A percentile compares a stretch with the other conserved stretches of the same genome.
Evolutionary conservation across 345 rosid species (phyloP).

Genomic region (Gossypium raimondii): DNA sequence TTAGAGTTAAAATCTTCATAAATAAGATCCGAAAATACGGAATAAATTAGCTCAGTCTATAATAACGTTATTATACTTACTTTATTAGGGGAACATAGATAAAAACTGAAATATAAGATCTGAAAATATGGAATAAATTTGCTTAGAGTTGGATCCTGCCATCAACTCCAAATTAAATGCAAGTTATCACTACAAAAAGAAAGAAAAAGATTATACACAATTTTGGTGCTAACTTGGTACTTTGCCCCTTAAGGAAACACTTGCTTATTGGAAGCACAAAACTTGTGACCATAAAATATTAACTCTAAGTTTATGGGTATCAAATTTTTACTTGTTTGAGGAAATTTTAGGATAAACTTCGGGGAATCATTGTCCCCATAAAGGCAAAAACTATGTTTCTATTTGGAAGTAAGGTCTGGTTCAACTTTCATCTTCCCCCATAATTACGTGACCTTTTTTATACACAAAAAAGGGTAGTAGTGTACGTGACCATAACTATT

Average conservation of each 20-base stretch:
- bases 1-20: too few relatives aligned
- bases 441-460: background rate
- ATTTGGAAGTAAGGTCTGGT: background rate
- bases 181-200: background rate
- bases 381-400: background rate
- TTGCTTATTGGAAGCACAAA: background rate
- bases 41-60: too few relatives aligned
- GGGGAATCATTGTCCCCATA: background rate
- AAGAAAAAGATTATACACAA: background rate
- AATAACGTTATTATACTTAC: too few relatives aligned
- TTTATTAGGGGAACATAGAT: too few relatives aligned
- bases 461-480: background rate
- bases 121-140: background rate
- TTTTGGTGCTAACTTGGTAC: background rate
- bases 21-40: too few relatives aligned
- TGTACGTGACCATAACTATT: too few relatives aligned
- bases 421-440: background rate
- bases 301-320: background rate
- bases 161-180: background rate
- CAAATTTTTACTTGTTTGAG: background rate
- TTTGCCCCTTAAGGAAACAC: background rate
- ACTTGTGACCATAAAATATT: background rate
- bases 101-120: too few relatives aligned
- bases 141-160: background rate
- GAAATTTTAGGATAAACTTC: background rate